Base-by-base conservation (phyloP, 192 early-diverging fungal genomes). In the Gonapodya prolifera region DNA sequence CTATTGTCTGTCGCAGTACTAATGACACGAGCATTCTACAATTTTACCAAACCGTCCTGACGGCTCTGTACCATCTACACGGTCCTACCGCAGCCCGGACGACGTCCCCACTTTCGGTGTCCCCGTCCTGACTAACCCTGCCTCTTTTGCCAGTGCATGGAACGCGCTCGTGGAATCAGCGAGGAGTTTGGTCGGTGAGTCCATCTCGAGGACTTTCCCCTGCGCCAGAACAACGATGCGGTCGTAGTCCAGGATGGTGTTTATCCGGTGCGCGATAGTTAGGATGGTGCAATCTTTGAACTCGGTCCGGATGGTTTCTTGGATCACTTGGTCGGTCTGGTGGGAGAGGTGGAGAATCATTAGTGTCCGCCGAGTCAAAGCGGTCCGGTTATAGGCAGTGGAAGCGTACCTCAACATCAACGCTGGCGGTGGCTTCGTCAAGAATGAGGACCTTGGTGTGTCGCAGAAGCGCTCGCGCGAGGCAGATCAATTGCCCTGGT, bases 361-460 rank as follows among this genome's bases (percentile, higher is more conserved):
- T n/a, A n/a, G n/a, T n/a, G n/a, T n/a, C n/a, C n/a, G n/a, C n/a
- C n/a, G n/a, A n/a, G n/a, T n/a, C n/a, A n/a, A n/a, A n/a, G n/a
- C n/a, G n/a, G n/a, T n/a, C n/a, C n/a, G n/a, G n/a, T n/a, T n/a
- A n/a, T n/a, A n/a, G n/a, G n/a, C n/a, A n/a, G n/a, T n/a, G n/a
- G n/a, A n/a, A n/a, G n/a, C n/a, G n/a, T n/a, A n/a, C n/a, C n/a
- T 69, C 45, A 8, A 69, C 13, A n/a, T 69, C 45, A 8, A 75
- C 8, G 13, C 88, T 85, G 2, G 94, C 93, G 0, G 93, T 94
- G 1, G 94, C 94, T 78, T 97, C 94, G 82, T 96, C 95, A 69
- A 97, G 78, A 0, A 95, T 84, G 77, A 97, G 80, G 29, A 94
- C 81, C 34, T 86, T 89, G 35, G 87, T 85, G 35, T 88, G 84